Conservation (phyloP, 2,329 filamentous ascomycete species). For the Ophiostoma australiae region DNA sequence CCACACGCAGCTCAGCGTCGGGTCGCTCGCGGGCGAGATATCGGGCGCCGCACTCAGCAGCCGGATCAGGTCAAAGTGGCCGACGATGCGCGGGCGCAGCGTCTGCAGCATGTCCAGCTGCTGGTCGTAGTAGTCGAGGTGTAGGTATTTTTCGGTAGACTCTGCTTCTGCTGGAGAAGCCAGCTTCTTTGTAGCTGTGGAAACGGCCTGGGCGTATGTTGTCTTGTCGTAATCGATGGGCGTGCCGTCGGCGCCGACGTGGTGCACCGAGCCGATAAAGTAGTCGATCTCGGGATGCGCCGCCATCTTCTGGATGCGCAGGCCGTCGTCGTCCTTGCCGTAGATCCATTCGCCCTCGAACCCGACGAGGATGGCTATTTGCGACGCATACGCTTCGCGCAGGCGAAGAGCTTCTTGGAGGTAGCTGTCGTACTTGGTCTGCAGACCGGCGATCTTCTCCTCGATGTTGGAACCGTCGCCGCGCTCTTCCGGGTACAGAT, state of each 20-base stretch:
- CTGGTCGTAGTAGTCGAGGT: slow-evolving; percentile 79
- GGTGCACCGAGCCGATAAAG: slow-evolving; percentile 85
- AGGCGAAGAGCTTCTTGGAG: slow-evolving; percentile 70
- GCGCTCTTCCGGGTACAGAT: slow-evolving; percentile 92
- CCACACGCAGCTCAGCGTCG: slow-evolving; percentile 56
- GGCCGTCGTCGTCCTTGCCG: slow-evolving; percentile 52
- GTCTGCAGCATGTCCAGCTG: slow-evolving; percentile 75
- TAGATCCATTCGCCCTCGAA: slow-evolving; percentile 95
- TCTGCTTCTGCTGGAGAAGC: not conserved
- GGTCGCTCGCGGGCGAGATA: slow-evolving; percentile 47
- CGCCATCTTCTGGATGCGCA: slow-evolving; percentile 57
- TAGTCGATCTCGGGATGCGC: slow-evolving; percentile 62
- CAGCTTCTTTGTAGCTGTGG: not conserved
- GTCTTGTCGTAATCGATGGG: slow-evolving; percentile 81
- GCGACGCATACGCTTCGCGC: slow-evolving; percentile 60
- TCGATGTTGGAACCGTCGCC: slow-evolving; percentile 46
- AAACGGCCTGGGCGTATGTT: slow-evolving; percentile 47
- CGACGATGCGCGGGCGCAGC: slow-evolving; percentile 71
- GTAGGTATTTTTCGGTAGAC: slow-evolving; percentile 61
- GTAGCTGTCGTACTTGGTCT: slow-evolving; percentile 61
- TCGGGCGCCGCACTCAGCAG: slow-evolving; percentile 68
- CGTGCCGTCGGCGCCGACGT: slow-evolving; percentile 69
- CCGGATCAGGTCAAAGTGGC: slow-evolving; percentile 89
- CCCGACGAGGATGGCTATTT: slow-evolving; percentile 77
- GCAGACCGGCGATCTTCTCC: slow-evolving; percentile 45